A percentile compares a stretch with the other conserved stretches of the same genome.
Conservation (phyloP, 495 filamentous ascomycete genomes). For the Trichoderma orchidacearum region DNA sequence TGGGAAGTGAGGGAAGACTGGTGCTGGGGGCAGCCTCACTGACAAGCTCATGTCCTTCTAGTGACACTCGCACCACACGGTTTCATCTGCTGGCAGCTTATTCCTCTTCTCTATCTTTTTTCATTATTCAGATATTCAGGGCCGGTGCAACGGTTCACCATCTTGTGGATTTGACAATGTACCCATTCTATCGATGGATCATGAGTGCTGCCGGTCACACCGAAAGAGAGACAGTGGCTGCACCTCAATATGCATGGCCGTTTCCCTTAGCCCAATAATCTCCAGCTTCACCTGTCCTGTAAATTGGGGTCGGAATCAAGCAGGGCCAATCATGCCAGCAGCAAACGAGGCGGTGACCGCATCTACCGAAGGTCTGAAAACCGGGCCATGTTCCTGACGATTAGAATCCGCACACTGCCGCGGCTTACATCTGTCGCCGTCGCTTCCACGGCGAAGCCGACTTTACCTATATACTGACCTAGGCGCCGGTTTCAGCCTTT, state of each 20-base stretch:
- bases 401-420: too few species aligned
- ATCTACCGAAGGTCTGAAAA: background rate
- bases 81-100: conserved; percentile 1
- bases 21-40: background rate
- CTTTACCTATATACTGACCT: background rate
- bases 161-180: background rate
- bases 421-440: background rate
- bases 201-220: background rate
- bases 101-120: background rate
- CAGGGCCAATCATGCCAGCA: background rate
- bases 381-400: too few species aligned
- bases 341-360: conserved; percentile 1
- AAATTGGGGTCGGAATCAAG: background rate
- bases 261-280: background rate
- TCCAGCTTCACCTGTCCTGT: background rate
- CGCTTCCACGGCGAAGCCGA: background rate
- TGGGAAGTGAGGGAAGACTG: background rate
- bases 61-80: background rate
- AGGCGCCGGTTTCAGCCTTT: background rate
- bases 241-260: background rate
- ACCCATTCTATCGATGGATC: too few species aligned
- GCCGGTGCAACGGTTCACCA: background rate
- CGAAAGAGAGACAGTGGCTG: background rate
- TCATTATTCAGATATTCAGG: background rate
- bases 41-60: background rate